Conservation (phyloP, 306 rosid species). For the Acacia crassicarpa region DNA sequence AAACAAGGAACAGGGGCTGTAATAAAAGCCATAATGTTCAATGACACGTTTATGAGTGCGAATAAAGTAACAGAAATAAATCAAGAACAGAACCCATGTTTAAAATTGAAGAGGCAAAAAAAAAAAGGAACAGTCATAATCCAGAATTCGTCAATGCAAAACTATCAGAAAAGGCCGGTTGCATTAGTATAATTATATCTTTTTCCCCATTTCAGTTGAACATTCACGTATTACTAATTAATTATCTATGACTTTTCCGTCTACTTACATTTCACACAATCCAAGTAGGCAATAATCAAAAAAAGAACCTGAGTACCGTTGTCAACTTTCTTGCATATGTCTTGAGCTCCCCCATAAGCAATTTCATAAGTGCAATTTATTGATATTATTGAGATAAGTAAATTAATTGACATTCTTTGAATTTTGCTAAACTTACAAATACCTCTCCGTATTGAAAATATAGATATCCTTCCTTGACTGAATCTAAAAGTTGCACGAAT, state of each 20-base stretch:
- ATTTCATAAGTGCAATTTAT: conserved; percentile 7
- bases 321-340: not conserved
- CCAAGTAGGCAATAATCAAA: conserved; percentile 7
- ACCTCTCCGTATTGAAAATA: not conserved
- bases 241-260: not conserved
- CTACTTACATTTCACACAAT: not conserved
- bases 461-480: not conserved
- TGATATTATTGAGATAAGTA: conserved; percentile 3
- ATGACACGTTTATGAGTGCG: not conserved
- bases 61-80: not conserved
- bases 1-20: conserved; percentile 1
- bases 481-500: not conserved
- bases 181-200: not conserved
- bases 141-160: conserved; percentile 1
- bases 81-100: not conserved
- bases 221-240: conserved; percentile 6
- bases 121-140: not conserved
- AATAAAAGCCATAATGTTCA: conserved; percentile 1
- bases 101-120: conserved; percentile 1
- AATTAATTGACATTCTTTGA: not conserved
- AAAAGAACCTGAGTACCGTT: not conserved
- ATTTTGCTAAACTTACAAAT: not conserved
- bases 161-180: not conserved
- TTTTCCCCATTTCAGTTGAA: not conserved
- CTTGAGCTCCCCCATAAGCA: conserved; percentile 7